Base-by-base conservation (phyloP, 2,329 filamentous ascomycete species). In the Diaporthe citri region DNA sequence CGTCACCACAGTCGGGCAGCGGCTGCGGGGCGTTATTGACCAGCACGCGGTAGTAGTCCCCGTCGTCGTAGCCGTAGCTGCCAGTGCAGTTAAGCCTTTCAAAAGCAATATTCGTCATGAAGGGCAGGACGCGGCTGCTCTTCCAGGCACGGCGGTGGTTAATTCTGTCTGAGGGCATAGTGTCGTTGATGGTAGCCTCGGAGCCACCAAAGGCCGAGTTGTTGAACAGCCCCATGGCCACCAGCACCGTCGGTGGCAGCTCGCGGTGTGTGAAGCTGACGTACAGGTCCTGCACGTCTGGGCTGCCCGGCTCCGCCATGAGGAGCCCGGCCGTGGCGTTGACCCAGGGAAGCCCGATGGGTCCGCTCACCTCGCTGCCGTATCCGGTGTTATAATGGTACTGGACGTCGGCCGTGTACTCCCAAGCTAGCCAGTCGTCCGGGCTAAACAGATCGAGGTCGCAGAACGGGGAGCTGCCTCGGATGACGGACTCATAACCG, bases 221-320 rank as follows among this genome's bases (percentile, higher is more conserved):
- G 84, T 93, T 93, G 86, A 93, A 94, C 6, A 94, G 85, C 0
- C 92, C 92, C 82, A 94, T 87, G 0, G 92, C 91, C 1, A 93
- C 92, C 1, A 91, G 83, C 1, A 93, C 90, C 75, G 90, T 91
- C 1, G 92, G 92, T 1, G 92, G 92, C 3, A 94, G 84, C 80
- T 94, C 92, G 28, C 92, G 89, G 80, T 94, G 92, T 0, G 92
- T 93, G 83, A 94, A 94, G 71, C 90, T 91, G 55, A 93, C 86
- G 79, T 91, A 92, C 10, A 94, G 85, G 73, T 93, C 90, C 79
- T 93, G 87, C 17, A 79, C 80, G 8, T 82, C 80, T 0, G 81
- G 77, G 1, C 80, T 72, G 20, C 46, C 64, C 8, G 48, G 78
- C 1, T 82, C 76, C 36, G 78, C 81, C 71, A 90, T 79, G 13